A percentile compares a stretch with the other conserved stretches of the same genome.
phyloP scores from a whole-genome alignment of 2,329 filamentous ascomycete species.

The Cadophora gregata region DNA sequence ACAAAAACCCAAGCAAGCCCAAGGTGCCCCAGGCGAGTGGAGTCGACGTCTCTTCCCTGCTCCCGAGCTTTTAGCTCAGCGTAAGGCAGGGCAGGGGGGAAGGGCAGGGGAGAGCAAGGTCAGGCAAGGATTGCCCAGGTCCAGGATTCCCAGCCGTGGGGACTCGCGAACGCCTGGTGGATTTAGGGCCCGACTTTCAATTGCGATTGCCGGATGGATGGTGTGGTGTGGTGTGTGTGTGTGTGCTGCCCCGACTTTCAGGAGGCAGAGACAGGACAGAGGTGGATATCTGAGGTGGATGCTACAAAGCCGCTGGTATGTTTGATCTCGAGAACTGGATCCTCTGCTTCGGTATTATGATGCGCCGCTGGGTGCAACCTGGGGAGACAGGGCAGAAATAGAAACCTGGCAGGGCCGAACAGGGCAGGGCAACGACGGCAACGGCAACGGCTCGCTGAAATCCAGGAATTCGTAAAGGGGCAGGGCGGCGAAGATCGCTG shows the following conservation, averaged over 20 bases:
- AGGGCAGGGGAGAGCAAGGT: neutral
- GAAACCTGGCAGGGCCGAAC: neutral
- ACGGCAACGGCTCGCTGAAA: slow-evolving; percentile 6
- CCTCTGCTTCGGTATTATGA: slow-evolving; percentile 2
- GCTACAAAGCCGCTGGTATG: neutral
- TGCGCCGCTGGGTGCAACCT: slow-evolving; percentile 8
- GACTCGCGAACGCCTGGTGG: neutral
- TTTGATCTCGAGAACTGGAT: slow-evolving; percentile 8
- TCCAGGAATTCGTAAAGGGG: slow-evolving; percentile 13
- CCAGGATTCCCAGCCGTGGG: slow-evolving; percentile 9
- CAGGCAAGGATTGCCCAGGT: neutral
- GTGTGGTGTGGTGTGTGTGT: neutral
- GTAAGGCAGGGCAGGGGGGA: neutral
- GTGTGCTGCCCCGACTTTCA: slow-evolving; percentile 6
- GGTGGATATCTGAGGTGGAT: slow-evolving; percentile 6
- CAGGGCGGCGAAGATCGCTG: slow-evolving; percentile 8
- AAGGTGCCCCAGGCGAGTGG: neutral
- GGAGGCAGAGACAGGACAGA: neutral
- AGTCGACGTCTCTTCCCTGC: slow-evolving; percentile 11
- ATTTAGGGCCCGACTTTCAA: neutral
- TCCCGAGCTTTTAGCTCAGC: slow-evolving; percentile 14
- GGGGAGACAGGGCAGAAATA: slow-evolving; percentile 5
- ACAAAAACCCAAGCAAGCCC: neutral
- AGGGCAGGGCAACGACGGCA: neutral
- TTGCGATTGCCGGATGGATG: neutral